phyloP scores from a whole-genome alignment of 257 asterid species.

The Cruciata laevipes region DNA sequence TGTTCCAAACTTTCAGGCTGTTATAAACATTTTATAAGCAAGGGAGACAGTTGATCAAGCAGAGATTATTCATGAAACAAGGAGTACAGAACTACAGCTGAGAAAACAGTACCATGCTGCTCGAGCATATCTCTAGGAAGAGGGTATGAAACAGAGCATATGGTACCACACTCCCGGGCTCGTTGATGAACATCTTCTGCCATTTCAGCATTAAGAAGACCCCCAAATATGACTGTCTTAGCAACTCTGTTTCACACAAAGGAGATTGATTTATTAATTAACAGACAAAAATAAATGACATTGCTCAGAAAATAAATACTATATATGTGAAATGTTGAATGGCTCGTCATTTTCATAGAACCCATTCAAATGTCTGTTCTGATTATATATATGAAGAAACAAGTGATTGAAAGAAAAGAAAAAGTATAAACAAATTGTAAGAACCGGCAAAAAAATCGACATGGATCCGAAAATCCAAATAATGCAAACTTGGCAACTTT shows the following conservation, averaged over 20 bases:
- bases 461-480: background rate
- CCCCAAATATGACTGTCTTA: conserved; percentile 81
- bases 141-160: conserved; percentile 67
- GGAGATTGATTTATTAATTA: conserved; percentile 2
- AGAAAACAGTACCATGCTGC: conserved; percentile 51
- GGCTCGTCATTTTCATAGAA: conserved; percentile 3
- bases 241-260: conserved; percentile 67
- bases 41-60: background rate
- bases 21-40: too few species aligned
- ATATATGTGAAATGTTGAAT: too few species aligned
- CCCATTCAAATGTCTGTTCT: background rate
- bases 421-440: background rate
- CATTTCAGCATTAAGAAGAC: conserved; percentile 61
- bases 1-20: background rate
- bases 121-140: conserved; percentile 66
- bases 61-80: background rate
- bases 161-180: conserved; percentile 59
- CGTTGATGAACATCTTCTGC: conserved; percentile 71
- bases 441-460: too few species aligned
- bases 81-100: background rate
- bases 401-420: too few species aligned
- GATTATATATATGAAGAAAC: too few species aligned
- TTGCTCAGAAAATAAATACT: too few species aligned
- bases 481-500: background rate
- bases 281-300: background rate